phyloP scores from a whole-genome alignment of 1,284 basidiomycete species.

The Cutaneotrichosporon sp. region DNA sequence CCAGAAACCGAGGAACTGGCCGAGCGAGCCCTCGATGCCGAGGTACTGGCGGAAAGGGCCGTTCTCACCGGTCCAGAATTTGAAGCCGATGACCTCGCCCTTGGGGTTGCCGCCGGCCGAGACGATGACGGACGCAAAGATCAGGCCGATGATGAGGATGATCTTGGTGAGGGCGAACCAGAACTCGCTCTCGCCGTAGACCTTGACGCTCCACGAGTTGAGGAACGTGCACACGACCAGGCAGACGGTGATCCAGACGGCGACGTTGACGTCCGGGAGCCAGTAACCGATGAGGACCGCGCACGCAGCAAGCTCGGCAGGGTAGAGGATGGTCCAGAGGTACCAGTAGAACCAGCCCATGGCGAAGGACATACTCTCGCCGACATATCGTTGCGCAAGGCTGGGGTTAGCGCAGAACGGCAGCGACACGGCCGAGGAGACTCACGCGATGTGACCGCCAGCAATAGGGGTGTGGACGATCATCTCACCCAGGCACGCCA shows the following conservation, averaged over 20 bases:
- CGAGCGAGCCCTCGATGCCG: constrained; percentile 49
- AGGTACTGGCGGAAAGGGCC: constrained; percentile 55
- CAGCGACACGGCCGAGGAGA: background rate
- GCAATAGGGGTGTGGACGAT: constrained; percentile 55
- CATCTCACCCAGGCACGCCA: constrained; percentile 57
- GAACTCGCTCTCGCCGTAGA: constrained; percentile 53
- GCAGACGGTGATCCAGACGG: constrained; percentile 71
- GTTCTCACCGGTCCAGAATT: constrained; percentile 55
- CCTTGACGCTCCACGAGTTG: constrained; percentile 61
- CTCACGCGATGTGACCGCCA: constrained; percentile 70
- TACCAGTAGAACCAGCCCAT: constrained; percentile 86
- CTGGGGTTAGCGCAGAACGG: constrained; percentile 47
- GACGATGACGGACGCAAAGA: constrained; percentile 65
- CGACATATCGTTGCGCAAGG: constrained; percentile 58
- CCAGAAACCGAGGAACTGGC: constrained; percentile 60
- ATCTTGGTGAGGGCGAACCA: constrained; percentile 67
- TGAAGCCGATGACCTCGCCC: constrained; percentile 52
- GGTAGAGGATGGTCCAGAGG: constrained; percentile 66
- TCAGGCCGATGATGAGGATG: constrained; percentile 64
- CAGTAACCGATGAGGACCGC: constrained; percentile 77
- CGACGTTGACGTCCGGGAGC: constrained; percentile 63
- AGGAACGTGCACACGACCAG: constrained; percentile 65
- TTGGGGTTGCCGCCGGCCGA: constrained; percentile 56
- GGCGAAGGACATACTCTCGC: constrained; percentile 74
- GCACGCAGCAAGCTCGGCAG: constrained; percentile 74